A percentile compares a stretch with the other conserved stretches of the same genome.
Evolutionary conservation across 441 rosid genomes (phyloP).

Genomic region (Pelargonium fulgidum): DNA sequence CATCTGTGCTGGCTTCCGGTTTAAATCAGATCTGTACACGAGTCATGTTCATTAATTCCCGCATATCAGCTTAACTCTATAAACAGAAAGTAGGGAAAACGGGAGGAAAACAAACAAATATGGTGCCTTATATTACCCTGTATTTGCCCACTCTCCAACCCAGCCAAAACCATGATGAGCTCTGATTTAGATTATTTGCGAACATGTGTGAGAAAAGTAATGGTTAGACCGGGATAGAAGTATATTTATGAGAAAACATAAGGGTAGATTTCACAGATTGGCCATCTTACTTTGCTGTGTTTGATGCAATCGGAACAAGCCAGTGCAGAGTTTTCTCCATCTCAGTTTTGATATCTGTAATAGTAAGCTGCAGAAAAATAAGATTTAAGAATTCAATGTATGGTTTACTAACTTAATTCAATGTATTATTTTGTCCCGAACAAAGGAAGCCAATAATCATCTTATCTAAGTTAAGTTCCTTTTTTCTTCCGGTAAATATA

Average conservation of each 20-base stretch:
- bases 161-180: slow-evolving; percentile 72
- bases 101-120: neutral
- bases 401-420: neutral
- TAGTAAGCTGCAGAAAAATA: slow-evolving; percentile 51
- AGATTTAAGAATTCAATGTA: slow-evolving; percentile 2
- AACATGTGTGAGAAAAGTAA: slow-evolving; percentile 7
- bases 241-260: neutral
- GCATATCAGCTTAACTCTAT: neutral
- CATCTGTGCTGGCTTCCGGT: slow-evolving; percentile 36
- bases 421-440: neutral
- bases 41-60: neutral
- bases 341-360: slow-evolving; percentile 77
- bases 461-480: neutral
- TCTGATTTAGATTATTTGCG: slow-evolving; percentile 29
- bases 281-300: slow-evolving; percentile 78
- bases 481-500: neutral
- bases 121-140: slow-evolving; percentile 35
- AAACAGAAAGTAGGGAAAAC: neutral
- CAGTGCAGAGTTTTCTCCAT: slow-evolving; percentile 52
- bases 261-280: neutral
- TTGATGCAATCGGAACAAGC: slow-evolving; percentile 91
- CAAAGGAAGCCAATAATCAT: neutral
- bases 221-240: slow-evolving; percentile 2
- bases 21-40: slow-evolving; percentile 38
- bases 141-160: slow-evolving; percentile 72